Percentiles rank a stretch among this genome's conserved stretches.
These are phyloP conservation scores for Microcos paniculata DNA, from an alignment of 345 rosid species.

Conservation along the genomic window DNA sequence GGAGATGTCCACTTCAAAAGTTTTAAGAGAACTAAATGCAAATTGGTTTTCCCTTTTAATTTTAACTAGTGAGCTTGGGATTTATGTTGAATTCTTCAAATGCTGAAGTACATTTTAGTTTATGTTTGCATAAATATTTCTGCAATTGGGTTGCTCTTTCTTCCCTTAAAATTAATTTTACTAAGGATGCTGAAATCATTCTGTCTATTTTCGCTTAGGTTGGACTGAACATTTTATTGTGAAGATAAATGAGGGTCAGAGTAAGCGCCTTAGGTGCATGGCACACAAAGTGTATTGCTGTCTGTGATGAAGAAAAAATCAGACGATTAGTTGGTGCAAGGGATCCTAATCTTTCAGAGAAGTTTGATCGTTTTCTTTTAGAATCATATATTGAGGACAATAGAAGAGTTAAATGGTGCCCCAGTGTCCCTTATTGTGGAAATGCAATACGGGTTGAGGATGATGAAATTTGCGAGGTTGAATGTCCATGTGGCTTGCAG, in stretches of 20 bases:
- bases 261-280: slow-evolving; percentile 46
- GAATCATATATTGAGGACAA: slow-evolving; percentile 51
- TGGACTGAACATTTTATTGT: slow-evolving; percentile 44
- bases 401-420: slow-evolving; percentile 49
- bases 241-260: slow-evolving; percentile 45
- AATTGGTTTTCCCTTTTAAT: not conserved
- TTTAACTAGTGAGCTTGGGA: not conserved
- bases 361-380: slow-evolving; percentile 38
- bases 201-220: slow-evolving; percentile 25
- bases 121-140: not conserved
- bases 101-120: not conserved
- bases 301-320: slow-evolving; percentile 38
- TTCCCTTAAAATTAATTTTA: not conserved
- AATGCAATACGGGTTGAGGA: slow-evolving; percentile 39
- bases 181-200: not conserved
- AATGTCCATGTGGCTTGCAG: slow-evolving; percentile 39
- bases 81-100: not conserved
- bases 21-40: no score
- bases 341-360: slow-evolving; percentile 35
- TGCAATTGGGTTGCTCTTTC: not conserved
- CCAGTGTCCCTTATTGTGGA: slow-evolving; percentile 51
- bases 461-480: slow-evolving; percentile 36
- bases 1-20: no score
- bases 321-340: slow-evolving; percentile 27
- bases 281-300: slow-evolving; percentile 34